phyloP scores from a whole-genome alignment of 164 flowering plant species.

The Malania oleifera region DNA sequence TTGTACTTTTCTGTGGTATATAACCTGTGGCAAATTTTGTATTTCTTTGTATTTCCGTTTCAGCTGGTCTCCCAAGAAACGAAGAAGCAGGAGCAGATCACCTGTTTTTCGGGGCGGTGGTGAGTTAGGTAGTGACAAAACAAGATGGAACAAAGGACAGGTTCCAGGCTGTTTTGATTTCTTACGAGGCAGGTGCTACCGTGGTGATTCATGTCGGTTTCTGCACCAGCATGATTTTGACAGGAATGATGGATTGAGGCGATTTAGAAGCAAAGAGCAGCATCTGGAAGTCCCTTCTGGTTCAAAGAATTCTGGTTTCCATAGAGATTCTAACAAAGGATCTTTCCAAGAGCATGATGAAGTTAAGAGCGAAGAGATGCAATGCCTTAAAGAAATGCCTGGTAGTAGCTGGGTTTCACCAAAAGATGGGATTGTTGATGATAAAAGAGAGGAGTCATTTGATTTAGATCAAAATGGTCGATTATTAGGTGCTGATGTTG shows the following conservation, averaged over 20 bases:
- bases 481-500: constrained; percentile 11
- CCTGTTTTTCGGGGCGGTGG: constrained; percentile 43
- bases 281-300: constrained; percentile 24
- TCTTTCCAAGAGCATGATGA: constrained; percentile 17
- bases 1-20: constrained; percentile 2
- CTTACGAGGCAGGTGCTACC: constrained; percentile 68
- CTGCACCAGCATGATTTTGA: constrained; percentile 39
- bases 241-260: constrained; percentile 33
- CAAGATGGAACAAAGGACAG: constrained; percentile 39
- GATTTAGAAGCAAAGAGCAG: constrained; percentile 32
- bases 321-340: constrained; percentile 18
- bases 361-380: constrained; percentile 18
- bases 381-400: constrained; percentile 13
- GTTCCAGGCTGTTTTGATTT: constrained; percentile 56
- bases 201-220: constrained; percentile 77
- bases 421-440: constrained; percentile 16
- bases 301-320: constrained; percentile 18
- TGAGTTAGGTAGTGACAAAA: constrained; percentile 30
- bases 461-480: constrained; percentile 21
- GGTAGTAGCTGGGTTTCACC: constrained; percentile 9
- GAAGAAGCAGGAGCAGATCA: constrained; percentile 73
- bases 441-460: constrained; percentile 14
- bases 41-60: constrained; percentile 16
- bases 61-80: constrained; percentile 78
- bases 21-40: not conserved